Conservation (phyloP, 176 grass and related monocot species). For the Oryza glaberrima region DNA sequence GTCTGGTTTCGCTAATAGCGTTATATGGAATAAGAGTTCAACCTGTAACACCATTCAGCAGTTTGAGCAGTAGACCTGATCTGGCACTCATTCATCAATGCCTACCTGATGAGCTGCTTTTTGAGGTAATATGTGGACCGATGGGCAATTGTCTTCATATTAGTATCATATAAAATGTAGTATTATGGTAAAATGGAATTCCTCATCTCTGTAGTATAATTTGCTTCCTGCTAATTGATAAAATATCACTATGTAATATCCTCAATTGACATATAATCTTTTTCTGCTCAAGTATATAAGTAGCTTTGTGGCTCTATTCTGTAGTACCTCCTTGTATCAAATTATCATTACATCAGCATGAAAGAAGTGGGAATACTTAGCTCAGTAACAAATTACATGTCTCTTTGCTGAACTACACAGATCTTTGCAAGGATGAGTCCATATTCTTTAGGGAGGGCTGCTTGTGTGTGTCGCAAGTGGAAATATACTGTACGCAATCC, state of each 20-base stretch:
- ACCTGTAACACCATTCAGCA: conserved; percentile 66
- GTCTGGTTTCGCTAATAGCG: conserved; percentile 49
- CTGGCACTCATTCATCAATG: conserved; percentile 77
- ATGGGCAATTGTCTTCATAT: conserved; percentile 19
- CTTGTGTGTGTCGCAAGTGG: conserved; percentile 92
- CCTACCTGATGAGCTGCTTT: conserved; percentile 88
- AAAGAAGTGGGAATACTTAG: conserved; percentile 9
- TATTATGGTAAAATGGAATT: background rate
- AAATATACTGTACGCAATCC: conserved; percentile 90
- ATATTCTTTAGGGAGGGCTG: conserved; percentile 82
- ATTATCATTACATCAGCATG: conserved; percentile 21
- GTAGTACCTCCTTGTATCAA: conserved; percentile 21
- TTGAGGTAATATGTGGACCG: conserved; percentile 57
- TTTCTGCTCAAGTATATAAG: conserved; percentile 16
- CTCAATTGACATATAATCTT: background rate
- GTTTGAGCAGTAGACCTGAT: conserved; percentile 76
- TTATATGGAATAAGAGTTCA: conserved; percentile 91
- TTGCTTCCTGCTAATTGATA: background rate
- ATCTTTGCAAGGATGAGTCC: conserved; percentile 83
- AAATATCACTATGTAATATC: conserved; percentile 27
- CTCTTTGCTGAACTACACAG: conserved; percentile 44
- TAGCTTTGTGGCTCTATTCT: background rate
- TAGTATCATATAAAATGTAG: background rate
- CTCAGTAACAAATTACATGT: conserved; percentile 10
- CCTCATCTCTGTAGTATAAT: conserved; percentile 6